Evolutionary conservation across 1,139 yeast species (phyloP), one percentile per base, ranked within the genome.

Genomic region (Geotrichum siamense): DNA sequence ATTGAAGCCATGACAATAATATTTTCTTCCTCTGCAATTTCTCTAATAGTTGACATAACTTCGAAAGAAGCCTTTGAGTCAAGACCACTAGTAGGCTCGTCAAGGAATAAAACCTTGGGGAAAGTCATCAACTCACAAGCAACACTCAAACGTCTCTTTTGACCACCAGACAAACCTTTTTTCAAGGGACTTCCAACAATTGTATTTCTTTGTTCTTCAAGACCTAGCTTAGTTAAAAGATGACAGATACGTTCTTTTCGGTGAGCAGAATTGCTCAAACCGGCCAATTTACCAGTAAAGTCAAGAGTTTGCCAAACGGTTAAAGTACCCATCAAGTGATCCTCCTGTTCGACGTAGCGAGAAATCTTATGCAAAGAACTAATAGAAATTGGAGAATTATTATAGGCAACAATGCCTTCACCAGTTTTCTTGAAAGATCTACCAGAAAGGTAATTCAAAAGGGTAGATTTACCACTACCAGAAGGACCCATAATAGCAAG

Each of bases 21-120:
- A 36, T 87, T 73, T 0, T 93, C 91, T 15, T 76, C 71, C 26
- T 72, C 63, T 0, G 81, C 73, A 30, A 78, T 55, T 50, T 74
- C 72, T 51, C 76, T 75, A 48, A 86, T 69, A 0, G 84, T 76
- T 45, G 72, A 69, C n/a, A 84, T 74, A 38, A 85, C 66, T 48
- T 78, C 67, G 52, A 71, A 75, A 0, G 94, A 87, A 9, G 87
- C 78, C 44, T 79, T 77, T 2, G 94, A 81, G 59, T 86, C 95
- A 27, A 86, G 65, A 0, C 95, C 95, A 0, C 95, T 84, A 0
- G 95, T 86, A 1, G 95, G 94, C 56, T 86, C 95, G 59, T 86
- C 96, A 38, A 86, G 64, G 55, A 85, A 84, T 50, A 86, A 63
- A 1, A 85, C 65, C 0, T 89, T 78, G 0, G 95, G 95, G 51